Base-by-base conservation (phyloP, 2,329 filamentous ascomycete species). In the Neobulgaria alba region DNA sequence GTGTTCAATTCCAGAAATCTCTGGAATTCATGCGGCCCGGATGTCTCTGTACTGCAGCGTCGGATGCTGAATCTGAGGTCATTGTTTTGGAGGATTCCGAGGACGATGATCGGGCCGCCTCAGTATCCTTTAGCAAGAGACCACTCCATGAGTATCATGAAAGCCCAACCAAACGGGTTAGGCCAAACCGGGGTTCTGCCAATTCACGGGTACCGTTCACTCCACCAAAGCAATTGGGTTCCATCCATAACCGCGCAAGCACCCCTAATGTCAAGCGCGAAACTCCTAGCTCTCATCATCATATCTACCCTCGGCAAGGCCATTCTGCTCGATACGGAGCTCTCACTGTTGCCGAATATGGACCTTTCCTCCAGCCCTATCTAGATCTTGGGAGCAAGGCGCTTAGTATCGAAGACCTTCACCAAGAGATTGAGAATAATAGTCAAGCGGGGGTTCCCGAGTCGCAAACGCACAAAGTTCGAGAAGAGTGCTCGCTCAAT, bases 401-500 rank as follows among this genome's bases (percentile, higher is more conserved):
- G 18, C 38, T 47, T 31, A 17, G 43, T 0, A 55, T 64, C 20
- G 50, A 54, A 10, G 57, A 61, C 2, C 73, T 85, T 1, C 68
- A 71, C 0, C 59, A 65, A 0, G 68, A 77, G 9, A 79, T 82
- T 10, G 59, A 64, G 14, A 61, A 65, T 3, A 73, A 74, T 10
- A 72, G 71, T 18, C 67, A 66, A 14, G 70, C 75, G 0, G 77
- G 79, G 0, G 67, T 79, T 49, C 77, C 76, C 0, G 70, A 72
- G 5, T 66, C 77, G 0, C 71, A 77, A 0, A 72, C 78, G 0
- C 69, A 73, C 0, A 72, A 75, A 29, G 77, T 82, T 0, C 76
- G 79, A 16, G 71, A 78, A 19, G 65, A 66, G 0, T 64, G 84
- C 63, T 67, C 12, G 61, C 72, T n/a, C 71, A 73, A 0, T 71